Evolutionary conservation across 768 basidiomycete genomes (phyloP).

Genomic region (Pleurotus salmoneostramineus): DNA sequence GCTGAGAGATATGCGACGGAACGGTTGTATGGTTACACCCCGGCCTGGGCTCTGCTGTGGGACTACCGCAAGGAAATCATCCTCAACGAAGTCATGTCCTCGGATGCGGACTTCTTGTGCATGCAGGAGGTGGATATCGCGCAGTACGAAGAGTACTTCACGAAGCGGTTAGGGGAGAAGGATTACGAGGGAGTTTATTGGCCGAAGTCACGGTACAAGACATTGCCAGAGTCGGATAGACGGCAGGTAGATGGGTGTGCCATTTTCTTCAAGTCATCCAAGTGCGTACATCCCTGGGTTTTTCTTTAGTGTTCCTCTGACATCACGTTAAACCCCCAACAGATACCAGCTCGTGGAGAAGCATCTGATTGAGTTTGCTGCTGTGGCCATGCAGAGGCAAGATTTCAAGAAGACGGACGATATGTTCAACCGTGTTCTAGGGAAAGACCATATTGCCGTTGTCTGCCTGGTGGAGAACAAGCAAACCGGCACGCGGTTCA

Average conservation of each 20-base stretch:
- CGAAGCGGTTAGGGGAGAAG: constrained; percentile 61
- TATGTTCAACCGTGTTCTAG: constrained; percentile 98
- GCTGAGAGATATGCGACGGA: constrained; percentile 89
- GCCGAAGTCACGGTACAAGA: constrained; percentile 91
- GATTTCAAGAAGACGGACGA: constrained; percentile 98
- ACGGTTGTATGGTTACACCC: constrained; percentile 92
- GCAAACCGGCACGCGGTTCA: constrained; percentile 80
- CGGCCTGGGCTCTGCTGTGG: constrained; percentile 96
- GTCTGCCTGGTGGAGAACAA: constrained; percentile 84
- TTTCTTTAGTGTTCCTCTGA: not conserved
- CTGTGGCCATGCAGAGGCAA: constrained; percentile 86
- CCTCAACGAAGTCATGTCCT: constrained; percentile 75
- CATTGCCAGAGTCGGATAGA: constrained; percentile 84
- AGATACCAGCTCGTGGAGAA: constrained; percentile 94
- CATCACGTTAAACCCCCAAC: not conserved
- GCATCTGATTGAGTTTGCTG: constrained; percentile 89
- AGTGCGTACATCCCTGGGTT: constrained; percentile 47
- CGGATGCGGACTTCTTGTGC: constrained; percentile 87
- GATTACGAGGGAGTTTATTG: constrained; percentile 92
- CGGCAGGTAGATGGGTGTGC: constrained; percentile 94
- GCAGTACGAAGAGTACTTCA: constrained; percentile 90
- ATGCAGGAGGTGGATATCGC: constrained; percentile 93
- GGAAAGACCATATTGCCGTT: constrained; percentile 91
- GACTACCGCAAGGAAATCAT: constrained; percentile 89
- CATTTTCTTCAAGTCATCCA: constrained; percentile 87